These are phyloP conservation scores for Infundibulicybe gibba DNA, from an alignment of 768 basidiomycete genomes.

Conservation along the genomic window DNA sequence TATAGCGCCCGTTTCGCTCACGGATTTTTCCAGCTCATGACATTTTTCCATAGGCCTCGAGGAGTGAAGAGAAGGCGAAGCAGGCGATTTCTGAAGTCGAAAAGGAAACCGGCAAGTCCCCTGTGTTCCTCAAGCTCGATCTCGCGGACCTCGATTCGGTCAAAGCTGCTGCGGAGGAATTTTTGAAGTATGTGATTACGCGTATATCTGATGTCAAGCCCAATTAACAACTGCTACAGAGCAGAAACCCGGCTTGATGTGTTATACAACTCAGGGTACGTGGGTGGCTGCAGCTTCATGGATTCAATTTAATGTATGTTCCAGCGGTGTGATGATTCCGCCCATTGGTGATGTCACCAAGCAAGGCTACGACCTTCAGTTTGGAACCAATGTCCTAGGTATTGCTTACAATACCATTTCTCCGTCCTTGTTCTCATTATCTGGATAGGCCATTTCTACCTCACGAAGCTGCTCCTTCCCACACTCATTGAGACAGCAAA, in stretches of 20 bases:
- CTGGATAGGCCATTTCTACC: slow-evolving; percentile 50
- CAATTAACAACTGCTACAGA: slow-evolving; percentile 13
- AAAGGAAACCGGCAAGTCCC: slow-evolving; percentile 14
- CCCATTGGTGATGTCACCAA: slow-evolving; percentile 14
- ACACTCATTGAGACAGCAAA: slow-evolving; percentile 29
- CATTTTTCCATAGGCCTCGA: slow-evolving; percentile 4
- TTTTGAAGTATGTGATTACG: slow-evolving; percentile 8
- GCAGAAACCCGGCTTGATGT: slow-evolving; percentile 41
- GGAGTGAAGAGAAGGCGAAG: slow-evolving; percentile 12
- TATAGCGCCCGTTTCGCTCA: no score
- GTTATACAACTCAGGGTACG: slow-evolving; percentile 46
- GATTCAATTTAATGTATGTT: not conserved
- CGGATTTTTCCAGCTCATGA: no score
- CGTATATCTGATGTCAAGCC: not conserved
- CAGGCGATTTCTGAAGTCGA: slow-evolving; percentile 13
- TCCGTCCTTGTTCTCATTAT: not conserved
- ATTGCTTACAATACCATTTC: slow-evolving; percentile 21
- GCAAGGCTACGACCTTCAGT: slow-evolving; percentile 29
- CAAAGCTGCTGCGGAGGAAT: slow-evolving; percentile 17
- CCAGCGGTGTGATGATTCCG: slow-evolving; percentile 18
- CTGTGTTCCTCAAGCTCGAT: slow-evolving; percentile 20
- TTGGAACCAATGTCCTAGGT: slow-evolving; percentile 28
- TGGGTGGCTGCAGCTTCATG: slow-evolving; percentile 3
- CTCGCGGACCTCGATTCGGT: slow-evolving; percentile 20
- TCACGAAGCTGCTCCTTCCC: slow-evolving; percentile 47